Percentiles rank a stretch among this genome's conserved stretches.
Evolutionary conservation across 2,329 filamentous ascomycete species (phyloP).

Genomic region (Sclerotinia sclerotiorum): DNA sequence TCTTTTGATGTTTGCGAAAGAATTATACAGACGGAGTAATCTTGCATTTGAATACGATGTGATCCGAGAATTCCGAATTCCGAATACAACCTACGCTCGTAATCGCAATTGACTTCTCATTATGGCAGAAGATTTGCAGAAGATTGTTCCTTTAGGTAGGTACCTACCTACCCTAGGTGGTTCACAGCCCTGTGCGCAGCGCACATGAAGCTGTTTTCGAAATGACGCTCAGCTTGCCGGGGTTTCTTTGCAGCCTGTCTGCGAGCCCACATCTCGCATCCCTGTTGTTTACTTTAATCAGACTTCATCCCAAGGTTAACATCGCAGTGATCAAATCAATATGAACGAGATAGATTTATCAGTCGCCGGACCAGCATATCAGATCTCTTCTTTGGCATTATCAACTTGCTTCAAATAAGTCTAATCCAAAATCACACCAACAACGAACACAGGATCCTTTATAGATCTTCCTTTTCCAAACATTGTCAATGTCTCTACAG

Average conservation of each 20-base stretch:
- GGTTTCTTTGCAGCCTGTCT: neutral
- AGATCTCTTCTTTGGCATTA: neutral
- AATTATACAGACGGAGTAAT: neutral
- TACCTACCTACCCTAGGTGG: neutral
- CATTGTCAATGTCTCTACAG: neutral
- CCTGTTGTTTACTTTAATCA: constrained; percentile 14
- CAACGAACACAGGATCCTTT: neutral
- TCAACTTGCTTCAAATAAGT: neutral
- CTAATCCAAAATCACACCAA: neutral
- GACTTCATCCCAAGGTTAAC: neutral
- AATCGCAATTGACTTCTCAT: neutral
- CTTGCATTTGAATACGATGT: neutral
- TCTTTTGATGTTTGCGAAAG: neutral
- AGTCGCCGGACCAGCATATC: neutral
- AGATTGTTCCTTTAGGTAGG: neutral
- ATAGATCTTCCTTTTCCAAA: neutral
- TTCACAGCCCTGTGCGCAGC: constrained; percentile 9
- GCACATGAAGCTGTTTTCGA: constrained; percentile 4
- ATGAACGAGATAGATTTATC: neutral
- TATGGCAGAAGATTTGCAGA: neutral
- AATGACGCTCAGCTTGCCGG: constrained; percentile 10
- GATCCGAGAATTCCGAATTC: constrained; percentile 9
- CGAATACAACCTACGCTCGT: neutral
- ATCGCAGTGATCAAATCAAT: neutral
- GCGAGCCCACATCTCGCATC: neutral